These are phyloP conservation scores for Botryococcus braunii DNA, from an alignment of 163 green algal species.

Conservation along the genomic window DNA sequence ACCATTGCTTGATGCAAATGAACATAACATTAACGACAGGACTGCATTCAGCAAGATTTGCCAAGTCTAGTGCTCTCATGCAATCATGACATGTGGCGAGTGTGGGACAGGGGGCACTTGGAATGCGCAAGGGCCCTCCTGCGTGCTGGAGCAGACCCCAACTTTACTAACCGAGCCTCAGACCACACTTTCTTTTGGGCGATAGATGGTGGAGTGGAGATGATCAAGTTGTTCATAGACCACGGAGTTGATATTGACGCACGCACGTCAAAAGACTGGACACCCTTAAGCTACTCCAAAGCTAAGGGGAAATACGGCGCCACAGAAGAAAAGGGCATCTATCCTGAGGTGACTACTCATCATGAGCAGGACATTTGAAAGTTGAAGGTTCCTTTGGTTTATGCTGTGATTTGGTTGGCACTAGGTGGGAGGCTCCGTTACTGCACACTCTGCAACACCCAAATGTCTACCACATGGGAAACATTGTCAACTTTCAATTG, in stretches of 20 bases:
- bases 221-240: slow-evolving; percentile 74
- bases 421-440: no score
- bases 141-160: slow-evolving; percentile 82
- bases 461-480: no score
- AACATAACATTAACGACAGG: no score
- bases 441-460: no score
- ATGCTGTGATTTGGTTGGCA: no score
- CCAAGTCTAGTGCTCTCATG: no score
- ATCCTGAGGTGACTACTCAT: slow-evolving; percentile 81
- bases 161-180: slow-evolving; percentile 68
- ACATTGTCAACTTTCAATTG: no score
- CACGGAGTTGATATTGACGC: not conserved
- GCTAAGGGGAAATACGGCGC: slow-evolving; percentile 93
- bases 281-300: slow-evolving; percentile 74
- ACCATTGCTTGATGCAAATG: no score
- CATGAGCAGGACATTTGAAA: no score
- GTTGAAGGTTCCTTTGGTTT: no score
- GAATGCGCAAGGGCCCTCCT: slow-evolving; percentile 81
- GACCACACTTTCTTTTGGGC: slow-evolving; percentile 90
- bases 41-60: no score
- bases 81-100: no score
- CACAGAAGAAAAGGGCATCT: slow-evolving; percentile 93
- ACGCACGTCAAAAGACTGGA: slow-evolving; percentile 68
- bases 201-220: slow-evolving; percentile 85
- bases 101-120: slow-evolving; percentile 45